Base-by-base conservation (phyloP, 2,329 filamentous ascomycete genomes). In the Pyricularia grisea region DNA sequence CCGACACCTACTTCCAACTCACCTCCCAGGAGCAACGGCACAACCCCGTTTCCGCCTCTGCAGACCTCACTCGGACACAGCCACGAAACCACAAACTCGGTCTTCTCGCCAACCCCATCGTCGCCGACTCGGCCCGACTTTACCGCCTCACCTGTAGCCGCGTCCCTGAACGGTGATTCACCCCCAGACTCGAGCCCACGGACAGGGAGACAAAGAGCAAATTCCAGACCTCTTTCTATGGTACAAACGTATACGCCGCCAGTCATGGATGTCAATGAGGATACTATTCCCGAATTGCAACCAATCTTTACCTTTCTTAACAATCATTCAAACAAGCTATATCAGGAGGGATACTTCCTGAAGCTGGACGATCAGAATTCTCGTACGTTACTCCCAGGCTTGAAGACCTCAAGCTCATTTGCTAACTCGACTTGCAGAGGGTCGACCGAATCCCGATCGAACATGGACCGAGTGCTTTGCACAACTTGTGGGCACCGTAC, bases 391-490 rank as follows among this genome's bases (percentile, higher is more conserved):
- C 60, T 67, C 14, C 17, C 55, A 25, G 60, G 50, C n/a, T 68
- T 7, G 65, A 69, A 66, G 69, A 25, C 1, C 2, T 23, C 3
- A 28, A n/a, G 14, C 4, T 23, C 5, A 30, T 50, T 68, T 69
- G 58, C 55, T 69, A 66, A 77, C 71, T 20, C 33, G 50, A 66
- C 71, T 61, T 70, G 30, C 78, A 97, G 93, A 94, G 79, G 95
- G 95, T 67, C 90, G 91, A 72, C 92, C 93, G 12, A 96, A 94
- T 76, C 80, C 86, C 61, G 94, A 97, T 79, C 86, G 95, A 74
- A 92, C 89, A 72, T 99, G 95, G 95, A 91, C 91, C 55, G 95
- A 99, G 82, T 97, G 93, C 79, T 99, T 98, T 80, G 94, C 94
- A 63, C 95, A 98, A 78, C 88, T 99, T 20, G 93, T 97, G 23